Conservation (phyloP, 2,329 filamentous ascomycete genomes). For the Neurospora sp. region DNA sequence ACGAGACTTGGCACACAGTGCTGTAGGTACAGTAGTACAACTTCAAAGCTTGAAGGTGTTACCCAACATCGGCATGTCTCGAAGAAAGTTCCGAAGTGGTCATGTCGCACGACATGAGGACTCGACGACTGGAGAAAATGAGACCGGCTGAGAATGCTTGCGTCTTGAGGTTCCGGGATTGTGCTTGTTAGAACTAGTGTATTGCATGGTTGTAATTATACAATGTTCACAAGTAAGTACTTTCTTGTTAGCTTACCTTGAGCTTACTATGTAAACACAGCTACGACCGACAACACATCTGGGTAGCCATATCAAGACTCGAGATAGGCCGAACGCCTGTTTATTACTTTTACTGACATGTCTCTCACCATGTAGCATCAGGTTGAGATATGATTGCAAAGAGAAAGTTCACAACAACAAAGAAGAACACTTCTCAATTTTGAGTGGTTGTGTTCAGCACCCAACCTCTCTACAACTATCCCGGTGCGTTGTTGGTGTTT, state of each 20-base stretch:
- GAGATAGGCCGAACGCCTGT: not conserved
- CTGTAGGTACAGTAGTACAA: not conserved
- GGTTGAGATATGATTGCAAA: not conserved
- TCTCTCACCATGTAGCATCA: not conserved
- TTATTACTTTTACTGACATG: not conserved
- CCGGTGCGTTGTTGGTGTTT: not conserved
- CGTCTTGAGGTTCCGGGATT: not conserved
- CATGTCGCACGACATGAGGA: not conserved
- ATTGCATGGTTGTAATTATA: not conserved
- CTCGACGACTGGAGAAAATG: not conserved
- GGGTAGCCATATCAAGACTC: not conserved
- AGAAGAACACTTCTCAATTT: not conserved
- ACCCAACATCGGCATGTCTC: not conserved
- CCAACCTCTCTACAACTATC: not conserved
- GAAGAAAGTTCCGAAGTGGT: not conserved
- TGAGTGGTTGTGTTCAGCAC: not conserved
- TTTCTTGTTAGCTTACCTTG: not conserved
- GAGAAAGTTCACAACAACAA: not conserved
- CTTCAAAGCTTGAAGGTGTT: not conserved
- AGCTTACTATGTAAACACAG: not conserved
- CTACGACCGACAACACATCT: not conserved
- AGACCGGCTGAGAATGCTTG: not conserved
- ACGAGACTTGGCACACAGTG: not conserved
- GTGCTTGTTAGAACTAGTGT: not conserved
- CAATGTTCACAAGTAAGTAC: not conserved